phyloP scores from a whole-genome alignment of 2,329 filamentous ascomycete genomes.

The Bimuria novae-zelandiae region DNA sequence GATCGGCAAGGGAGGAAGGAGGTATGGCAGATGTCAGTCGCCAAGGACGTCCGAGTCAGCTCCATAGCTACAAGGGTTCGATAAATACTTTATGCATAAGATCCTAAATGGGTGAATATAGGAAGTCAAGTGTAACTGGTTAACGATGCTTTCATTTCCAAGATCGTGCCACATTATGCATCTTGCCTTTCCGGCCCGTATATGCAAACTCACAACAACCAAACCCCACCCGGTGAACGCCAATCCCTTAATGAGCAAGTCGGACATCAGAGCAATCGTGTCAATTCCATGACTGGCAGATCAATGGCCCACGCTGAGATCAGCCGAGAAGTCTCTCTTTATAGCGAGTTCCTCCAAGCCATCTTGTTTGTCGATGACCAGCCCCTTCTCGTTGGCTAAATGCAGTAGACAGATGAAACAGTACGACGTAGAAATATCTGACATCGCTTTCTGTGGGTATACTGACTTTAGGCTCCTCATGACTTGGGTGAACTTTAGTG shows the following conservation, averaged over 20 bases:
- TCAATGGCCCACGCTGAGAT: slow-evolving; percentile 40
- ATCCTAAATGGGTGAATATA: too few relatives aligned
- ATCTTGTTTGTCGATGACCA: slow-evolving; percentile 71
- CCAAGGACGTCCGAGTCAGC: slow-evolving; percentile 1
- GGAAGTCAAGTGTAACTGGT: not conserved
- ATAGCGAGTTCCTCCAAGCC: slow-evolving; percentile 56
- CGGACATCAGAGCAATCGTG: not conserved
- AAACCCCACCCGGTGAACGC: slow-evolving; percentile 1
- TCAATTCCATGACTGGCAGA: too few relatives aligned
- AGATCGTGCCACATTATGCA: slow-evolving; percentile 5
- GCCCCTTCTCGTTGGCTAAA: slow-evolving; percentile 88
- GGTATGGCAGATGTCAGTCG: not conserved
- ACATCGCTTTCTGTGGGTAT: slow-evolving; percentile 83
- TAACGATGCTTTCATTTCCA: not conserved
- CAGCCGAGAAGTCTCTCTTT: slow-evolving; percentile 51
- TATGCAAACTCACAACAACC: not conserved
- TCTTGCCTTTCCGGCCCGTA: not conserved
- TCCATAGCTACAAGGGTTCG: too few relatives aligned
- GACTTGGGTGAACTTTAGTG: slow-evolving; percentile 84
- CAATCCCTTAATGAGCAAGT: not conserved
- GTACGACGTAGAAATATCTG: slow-evolving; percentile 89
- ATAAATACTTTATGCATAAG: too few relatives aligned
- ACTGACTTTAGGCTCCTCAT: slow-evolving; percentile 88
- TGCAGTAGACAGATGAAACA: slow-evolving; percentile 95
- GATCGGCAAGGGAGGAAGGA: too few relatives aligned